These are phyloP conservation scores for Corylus avellana DNA, from an alignment of 306 rosid species.

Conservation along the genomic window DNA sequence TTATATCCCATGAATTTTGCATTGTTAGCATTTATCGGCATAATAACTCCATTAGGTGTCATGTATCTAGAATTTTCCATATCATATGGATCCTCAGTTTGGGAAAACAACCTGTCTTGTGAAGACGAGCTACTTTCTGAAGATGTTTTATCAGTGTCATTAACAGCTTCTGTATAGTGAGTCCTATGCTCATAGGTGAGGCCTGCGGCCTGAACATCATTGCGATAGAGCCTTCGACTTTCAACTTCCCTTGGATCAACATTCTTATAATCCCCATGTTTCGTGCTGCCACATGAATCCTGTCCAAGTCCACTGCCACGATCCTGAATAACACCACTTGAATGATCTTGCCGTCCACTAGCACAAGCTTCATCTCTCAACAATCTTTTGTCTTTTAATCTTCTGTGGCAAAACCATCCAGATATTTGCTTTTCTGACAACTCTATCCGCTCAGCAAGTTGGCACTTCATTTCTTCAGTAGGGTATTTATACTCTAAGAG, in stretches of 20 bases:
- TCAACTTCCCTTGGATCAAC: constrained; percentile 93
- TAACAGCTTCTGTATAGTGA: constrained; percentile 50
- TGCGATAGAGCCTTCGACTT: constrained; percentile 69
- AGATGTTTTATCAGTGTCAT: constrained; percentile 69
- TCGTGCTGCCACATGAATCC: constrained; percentile 98
- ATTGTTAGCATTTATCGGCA: constrained; percentile 58
- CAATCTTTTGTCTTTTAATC: constrained; percentile 87
- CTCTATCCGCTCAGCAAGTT: constrained; percentile 68
- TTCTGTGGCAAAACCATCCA: constrained; percentile 99
- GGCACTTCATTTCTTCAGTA: constrained; percentile 77
- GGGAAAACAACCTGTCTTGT: constrained; percentile 61
- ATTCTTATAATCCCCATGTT: constrained; percentile 72
- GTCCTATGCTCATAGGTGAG: constrained; percentile 47
- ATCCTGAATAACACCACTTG: constrained; percentile 86
- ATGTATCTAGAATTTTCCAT: constrained; percentile 63
- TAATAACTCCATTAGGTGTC: constrained; percentile 52
- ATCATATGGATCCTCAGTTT: constrained; percentile 64
- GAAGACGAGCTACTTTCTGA: constrained; percentile 88
- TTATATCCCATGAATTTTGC: constrained; percentile 56
- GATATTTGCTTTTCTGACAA: constrained; percentile 94
- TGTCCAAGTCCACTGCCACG: constrained; percentile 93
- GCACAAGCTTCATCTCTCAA: constrained; percentile 56
- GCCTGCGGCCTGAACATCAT: constrained; percentile 54
- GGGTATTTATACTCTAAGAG: constrained; percentile 86
- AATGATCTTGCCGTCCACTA: constrained; percentile 89